Base-by-base conservation (phyloP, 352 stramenopile species). In the Phytophthora boehmeriae region DNA sequence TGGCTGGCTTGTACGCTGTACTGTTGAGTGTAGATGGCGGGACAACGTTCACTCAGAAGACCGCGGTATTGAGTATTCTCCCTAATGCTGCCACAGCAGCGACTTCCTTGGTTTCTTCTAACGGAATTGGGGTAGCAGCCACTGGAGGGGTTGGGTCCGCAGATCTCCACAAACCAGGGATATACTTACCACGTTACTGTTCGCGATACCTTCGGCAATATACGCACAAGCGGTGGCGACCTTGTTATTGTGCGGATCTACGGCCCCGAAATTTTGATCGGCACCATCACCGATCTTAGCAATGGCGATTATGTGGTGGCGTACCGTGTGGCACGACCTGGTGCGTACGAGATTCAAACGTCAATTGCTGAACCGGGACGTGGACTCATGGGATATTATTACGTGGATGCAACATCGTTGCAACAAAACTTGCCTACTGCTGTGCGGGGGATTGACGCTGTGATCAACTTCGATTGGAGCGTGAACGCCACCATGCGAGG, bases 321-420 rank as follows among this genome's bases (percentile, higher is more conserved):
- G 8, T 87, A 86, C 32, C 32, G 51, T 14, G 60, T 72, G 16
- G 51, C 54, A 8, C 50, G 71, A 20, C 53, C 67, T 23, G 75
- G 78, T 0, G 8, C 59, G 2, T 88, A 86, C 54, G 69, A 90
- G 46, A 73, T 84, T 34, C 63, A 88, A 52, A 84, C 66, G 6
- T 22, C 63, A 27, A 60, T 89, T 5, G 67, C 72, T 27, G 63
- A 60, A 20, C 54, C 54, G 13, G 34, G 56, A 10, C 55, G 47
- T 20, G 76, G 75, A 0, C 54, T 88, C 2, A 51, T 55, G 4
- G 73, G 63, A 2, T 68, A 72, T 38, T 87, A 87, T 44, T 88
- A 76, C 36, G 41, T 63, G 1, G 62, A 64, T 23, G 64, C 54
- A 22, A 43, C 5, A 32, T 64, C 54, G 36, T 19, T 71, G 52